Percentiles rank a stretch among this genome's conserved stretches.
These are phyloP conservation scores for Aspergillus transmontanensis DNA, from an alignment of 2,329 filamentous ascomycete genomes.

Conservation along the genomic window DNA sequence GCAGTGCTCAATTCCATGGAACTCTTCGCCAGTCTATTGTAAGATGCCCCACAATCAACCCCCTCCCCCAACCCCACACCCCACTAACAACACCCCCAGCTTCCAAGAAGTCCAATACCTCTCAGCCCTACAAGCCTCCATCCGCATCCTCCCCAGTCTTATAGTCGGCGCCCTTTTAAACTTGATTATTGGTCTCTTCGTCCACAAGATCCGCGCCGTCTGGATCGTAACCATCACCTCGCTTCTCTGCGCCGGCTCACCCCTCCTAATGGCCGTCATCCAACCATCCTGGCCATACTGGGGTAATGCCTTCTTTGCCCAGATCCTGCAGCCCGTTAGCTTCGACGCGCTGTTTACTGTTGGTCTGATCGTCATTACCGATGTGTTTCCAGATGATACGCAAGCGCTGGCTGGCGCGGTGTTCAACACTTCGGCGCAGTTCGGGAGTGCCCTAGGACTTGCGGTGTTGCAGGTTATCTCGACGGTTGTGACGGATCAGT, in stretches of 20 bases:
- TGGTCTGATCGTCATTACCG: slow-evolving; percentile 19
- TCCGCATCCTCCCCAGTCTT: slow-evolving; percentile 51
- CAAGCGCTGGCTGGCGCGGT: slow-evolving; percentile 64
- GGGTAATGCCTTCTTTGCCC: slow-evolving; percentile 48
- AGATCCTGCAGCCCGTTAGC: slow-evolving; percentile 26
- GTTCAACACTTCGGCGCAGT: slow-evolving; percentile 61
- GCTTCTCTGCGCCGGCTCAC: slow-evolving; percentile 48
- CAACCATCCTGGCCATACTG: slow-evolving; percentile 56
- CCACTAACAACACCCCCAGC: slow-evolving; percentile 31
- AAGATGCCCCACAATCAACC: slow-evolving; percentile 22
- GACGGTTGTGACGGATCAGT: slow-evolving; percentile 44
- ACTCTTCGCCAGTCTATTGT: slow-evolving; percentile 54
- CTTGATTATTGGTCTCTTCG: slow-evolving; percentile 49
- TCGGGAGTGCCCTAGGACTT: slow-evolving; percentile 57
- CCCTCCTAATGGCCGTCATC: slow-evolving; percentile 59
- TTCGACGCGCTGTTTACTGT: slow-evolving; percentile 24
- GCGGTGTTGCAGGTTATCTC: slow-evolving; percentile 55
- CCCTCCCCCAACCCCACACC: background rate
- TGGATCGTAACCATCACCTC: slow-evolving; percentile 47
- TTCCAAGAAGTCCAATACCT: slow-evolving; percentile 55
- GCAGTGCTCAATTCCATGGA: slow-evolving; percentile 53
- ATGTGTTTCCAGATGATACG: slow-evolving; percentile 37
- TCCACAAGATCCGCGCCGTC: slow-evolving; percentile 46
- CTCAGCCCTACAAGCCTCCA: slow-evolving; percentile 49
- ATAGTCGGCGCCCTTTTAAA: slow-evolving; percentile 49